Conservation (phyloP, 331 rosid genomes). For the Quercus lobata region DNA sequence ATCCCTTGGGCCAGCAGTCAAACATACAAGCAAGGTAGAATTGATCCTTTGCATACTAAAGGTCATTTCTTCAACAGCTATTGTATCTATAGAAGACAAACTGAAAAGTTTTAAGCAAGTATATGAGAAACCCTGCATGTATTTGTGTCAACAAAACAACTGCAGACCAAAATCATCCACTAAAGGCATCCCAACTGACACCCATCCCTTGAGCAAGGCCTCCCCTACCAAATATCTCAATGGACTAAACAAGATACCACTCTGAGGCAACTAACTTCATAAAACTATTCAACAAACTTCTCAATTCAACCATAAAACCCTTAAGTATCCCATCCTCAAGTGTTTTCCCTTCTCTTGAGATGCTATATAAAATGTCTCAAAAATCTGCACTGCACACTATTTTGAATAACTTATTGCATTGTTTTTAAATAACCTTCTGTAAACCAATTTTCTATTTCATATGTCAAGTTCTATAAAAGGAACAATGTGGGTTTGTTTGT, state of each 20-base stretch:
- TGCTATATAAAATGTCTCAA: too few species aligned
- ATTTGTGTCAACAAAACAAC: conserved; percentile 54
- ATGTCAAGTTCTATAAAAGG: too few species aligned
- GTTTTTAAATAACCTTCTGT: too few species aligned
- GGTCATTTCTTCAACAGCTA: conserved; percentile 42
- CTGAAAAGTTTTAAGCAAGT: conserved; percentile 47
- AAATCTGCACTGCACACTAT: too few species aligned
- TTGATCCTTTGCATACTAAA: conserved; percentile 42
- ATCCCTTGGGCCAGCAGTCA: conserved; percentile 72
- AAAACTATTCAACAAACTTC: conserved; percentile 46
- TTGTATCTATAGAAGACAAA: conserved; percentile 16
- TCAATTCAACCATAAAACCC: conserved; percentile 46
- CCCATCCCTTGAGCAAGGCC: conserved; percentile 94
- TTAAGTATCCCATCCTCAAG: conserved; percentile 35
- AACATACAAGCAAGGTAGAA: conserved; percentile 51
- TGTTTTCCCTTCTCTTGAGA: too few species aligned
- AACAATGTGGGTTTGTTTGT: too few species aligned
- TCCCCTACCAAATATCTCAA: conserved; percentile 84
- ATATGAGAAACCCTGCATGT: conserved; percentile 49
- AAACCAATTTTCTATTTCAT: too few species aligned
- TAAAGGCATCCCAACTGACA: conserved; percentile 81
- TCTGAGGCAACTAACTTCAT: conserved; percentile 49
- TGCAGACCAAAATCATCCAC: conserved; percentile 87
- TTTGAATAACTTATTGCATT: too few species aligned
- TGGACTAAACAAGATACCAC: conserved; percentile 48